Evolutionary conservation across 352 stramenopile species (phyloP), one percentile per base, ranked within the genome.

Genomic region (Pythium vanterpoolii): DNA sequence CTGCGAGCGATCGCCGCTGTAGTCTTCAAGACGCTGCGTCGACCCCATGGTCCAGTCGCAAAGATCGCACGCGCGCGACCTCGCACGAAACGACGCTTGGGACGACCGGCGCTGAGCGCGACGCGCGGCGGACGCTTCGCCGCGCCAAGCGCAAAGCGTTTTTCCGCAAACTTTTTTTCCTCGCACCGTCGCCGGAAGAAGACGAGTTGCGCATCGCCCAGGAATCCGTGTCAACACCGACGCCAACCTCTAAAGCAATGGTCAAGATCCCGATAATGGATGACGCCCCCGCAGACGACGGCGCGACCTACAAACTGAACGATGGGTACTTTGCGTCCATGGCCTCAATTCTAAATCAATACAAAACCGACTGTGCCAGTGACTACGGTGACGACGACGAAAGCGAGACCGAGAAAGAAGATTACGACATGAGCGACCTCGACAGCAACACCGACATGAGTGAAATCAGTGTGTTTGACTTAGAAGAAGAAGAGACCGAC

Each of bases 381-480:
- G 43, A 61, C 16, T 33, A 44, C 42, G 53, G 47, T 13, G 53
- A 61, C 8, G 51, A 59, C 14, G 28, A 54, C 39, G 42, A 59
- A n/a, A 46, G 39, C 39, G 42, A 50, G 51, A 40, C 40, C n/a
- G 33, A 56, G 21, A 45, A 45, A 23, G 34, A 56, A 24, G 51
- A 47, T 40, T 49, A 33, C 42, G 51, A 59, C 51, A 50, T 39
- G 51, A 59, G 51, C n/a, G 51, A 59, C n/a, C 51, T 59, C n/a
- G 51, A 59, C 27, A 59, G 51, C 21, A 59, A 59, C 51, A 59
- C 51, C 28, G 51, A 57, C 46, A 56, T 63, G 56, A 52, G 49
- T 18, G 46, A 63, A 6, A 55, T 63, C 56, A 63, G 56, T 28
- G 50, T 63, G n/a, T 55, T 63, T 48, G 56, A 63, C n/a, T 26